These are phyloP conservation scores for Leccinum imitatum DNA, from an alignment of 768 basidiomycete species.

Conservation along the genomic window DNA sequence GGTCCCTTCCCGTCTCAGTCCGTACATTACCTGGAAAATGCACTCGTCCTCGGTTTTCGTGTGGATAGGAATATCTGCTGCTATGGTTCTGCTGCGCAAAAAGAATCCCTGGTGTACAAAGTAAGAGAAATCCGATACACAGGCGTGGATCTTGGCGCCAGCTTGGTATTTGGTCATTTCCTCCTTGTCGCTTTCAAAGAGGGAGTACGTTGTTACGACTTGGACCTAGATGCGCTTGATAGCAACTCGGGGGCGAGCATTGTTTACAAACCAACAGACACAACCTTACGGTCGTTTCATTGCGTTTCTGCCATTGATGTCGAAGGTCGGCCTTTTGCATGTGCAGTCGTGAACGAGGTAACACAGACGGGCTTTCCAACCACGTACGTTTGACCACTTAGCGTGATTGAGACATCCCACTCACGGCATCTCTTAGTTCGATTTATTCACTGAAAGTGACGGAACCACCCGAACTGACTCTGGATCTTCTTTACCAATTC, in stretches of 20 bases:
- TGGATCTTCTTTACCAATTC: constrained; percentile 18
- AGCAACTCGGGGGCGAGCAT: constrained; percentile 4
- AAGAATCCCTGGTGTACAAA: background rate
- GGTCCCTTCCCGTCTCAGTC: constrained; percentile 19
- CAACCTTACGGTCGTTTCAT: background rate
- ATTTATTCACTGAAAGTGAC: constrained; percentile 8
- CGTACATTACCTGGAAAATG: constrained; percentile 12
- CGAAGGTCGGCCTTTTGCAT: constrained; percentile 18
- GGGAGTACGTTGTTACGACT: constrained; percentile 18
- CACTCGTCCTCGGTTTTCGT: constrained; percentile 13
- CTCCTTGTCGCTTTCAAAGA: constrained; percentile 13
- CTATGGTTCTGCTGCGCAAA: background rate
- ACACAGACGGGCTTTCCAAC: background rate
- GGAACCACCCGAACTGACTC: background rate
- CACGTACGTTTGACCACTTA: constrained; percentile 1
- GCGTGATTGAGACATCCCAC: background rate
- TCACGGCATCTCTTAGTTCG: constrained; percentile 1
- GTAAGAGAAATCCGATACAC: constrained; percentile 10
- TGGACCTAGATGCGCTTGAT: constrained; percentile 1
- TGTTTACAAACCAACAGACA: constrained; percentile 6
- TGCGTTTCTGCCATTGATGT: constrained; percentile 13
- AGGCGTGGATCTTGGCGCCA: background rate
- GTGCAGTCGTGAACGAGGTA: constrained; percentile 11
- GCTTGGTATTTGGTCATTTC: constrained; percentile 18
- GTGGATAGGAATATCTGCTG: constrained; percentile 6